These are phyloP conservation scores for Phytopythium boreale DNA, from an alignment of 352 stramenopile genomes.

Conservation along the genomic window DNA sequence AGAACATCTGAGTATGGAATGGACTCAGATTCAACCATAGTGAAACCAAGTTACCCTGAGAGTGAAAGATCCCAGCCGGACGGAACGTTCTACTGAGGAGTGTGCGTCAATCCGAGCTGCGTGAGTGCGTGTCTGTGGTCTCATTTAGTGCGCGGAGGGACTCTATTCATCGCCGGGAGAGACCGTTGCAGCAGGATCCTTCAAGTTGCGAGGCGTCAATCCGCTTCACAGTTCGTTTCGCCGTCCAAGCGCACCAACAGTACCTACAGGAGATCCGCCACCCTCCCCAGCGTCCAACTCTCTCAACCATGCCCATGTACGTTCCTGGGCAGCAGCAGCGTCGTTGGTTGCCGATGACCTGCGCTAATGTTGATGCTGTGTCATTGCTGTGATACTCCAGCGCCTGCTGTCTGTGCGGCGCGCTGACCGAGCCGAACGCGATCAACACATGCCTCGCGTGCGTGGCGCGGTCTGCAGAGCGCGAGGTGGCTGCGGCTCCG, in stretches of 20 bases:
- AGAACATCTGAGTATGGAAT: not conserved
- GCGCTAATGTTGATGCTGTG: not conserved
- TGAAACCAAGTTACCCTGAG: not conserved
- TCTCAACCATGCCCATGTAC: constrained; percentile 1
- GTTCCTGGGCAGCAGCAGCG: not conserved
- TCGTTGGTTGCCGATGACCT: not conserved
- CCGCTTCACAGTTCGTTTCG: not conserved
- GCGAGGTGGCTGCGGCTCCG: constrained; percentile 33
- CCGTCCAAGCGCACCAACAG: not conserved
- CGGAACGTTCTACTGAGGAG: not conserved
- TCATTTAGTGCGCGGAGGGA: not conserved
- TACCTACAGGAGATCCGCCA: too few species aligned
- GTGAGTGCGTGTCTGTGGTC: constrained; percentile 1
- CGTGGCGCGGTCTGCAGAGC: constrained; percentile 28
- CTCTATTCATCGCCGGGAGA: not conserved
- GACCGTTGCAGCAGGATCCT: not conserved
- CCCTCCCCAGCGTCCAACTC: not conserved
- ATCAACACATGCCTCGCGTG: constrained; percentile 71
- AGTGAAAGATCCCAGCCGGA: too few species aligned
- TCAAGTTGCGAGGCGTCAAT: not conserved
- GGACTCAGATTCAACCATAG: not conserved
- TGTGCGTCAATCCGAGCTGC: not conserved
- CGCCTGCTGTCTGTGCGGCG: constrained; percentile 57
- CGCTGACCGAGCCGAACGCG: constrained; percentile 65
- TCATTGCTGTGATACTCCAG: constrained; percentile 5